These are phyloP conservation scores for Yamadazyma dendronema DNA, from an alignment of 1,139 yeast species.

Conservation along the genomic window DNA sequence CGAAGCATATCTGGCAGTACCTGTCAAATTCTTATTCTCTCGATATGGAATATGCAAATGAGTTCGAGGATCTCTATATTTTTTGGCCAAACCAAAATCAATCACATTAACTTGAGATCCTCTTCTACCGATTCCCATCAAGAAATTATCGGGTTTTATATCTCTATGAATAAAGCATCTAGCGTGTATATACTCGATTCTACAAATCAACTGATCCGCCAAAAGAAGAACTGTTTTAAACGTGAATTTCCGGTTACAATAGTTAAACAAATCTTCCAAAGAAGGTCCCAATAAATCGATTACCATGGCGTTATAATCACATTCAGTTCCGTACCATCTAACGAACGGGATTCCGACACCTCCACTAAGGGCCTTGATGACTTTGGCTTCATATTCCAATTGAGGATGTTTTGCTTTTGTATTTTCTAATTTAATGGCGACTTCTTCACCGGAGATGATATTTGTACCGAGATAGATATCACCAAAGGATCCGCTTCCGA, in stretches of 20 bases:
- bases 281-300: conserved; percentile 95
- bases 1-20: conserved; percentile 95
- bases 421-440: conserved; percentile 91
- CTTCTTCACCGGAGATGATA: conserved; percentile 94
- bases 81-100: conserved; percentile 96
- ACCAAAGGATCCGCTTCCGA: conserved; percentile 97
- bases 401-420: conserved; percentile 94
- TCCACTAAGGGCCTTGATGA: conserved; percentile 89
- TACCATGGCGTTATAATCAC: conserved; percentile 96
- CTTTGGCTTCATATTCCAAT: conserved; percentile 93
- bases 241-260: conserved; percentile 90
- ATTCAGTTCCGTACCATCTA: conserved; percentile 96
- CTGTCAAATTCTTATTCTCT: conserved; percentile 93
- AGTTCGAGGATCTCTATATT: conserved; percentile 92
- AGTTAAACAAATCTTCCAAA: conserved; percentile 91
- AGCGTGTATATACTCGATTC: conserved; percentile 94
- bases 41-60: conserved; percentile 95
- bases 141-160: conserved; percentile 93
- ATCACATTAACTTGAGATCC: conserved; percentile 95
- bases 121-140: conserved; percentile 95
- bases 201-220: conserved; percentile 92
- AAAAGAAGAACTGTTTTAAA: conserved; percentile 88
- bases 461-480: conserved; percentile 93
- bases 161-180: conserved; percentile 90
- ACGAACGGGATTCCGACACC: conserved; percentile 98